These are phyloP conservation scores for grape (Vitis vinifera) DNA, from an alignment of 164 flowering plant genomes.

Conservation along the genomic window ASM3070453v1 NC_081812.1:15128501-15129000, in stretches of 20 bases:
- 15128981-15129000: background rate
- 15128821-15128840: no score
- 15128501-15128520: no score
- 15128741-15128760: background rate
- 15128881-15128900: no score
- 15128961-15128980: no score
- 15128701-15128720: conserved; percentile 1
- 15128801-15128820: background rate
- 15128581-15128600: no score
- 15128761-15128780: background rate
- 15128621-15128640: background rate
- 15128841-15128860: no score
- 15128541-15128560: no score
- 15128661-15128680: conserved; percentile 11
- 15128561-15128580: no score
- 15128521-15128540: no score
- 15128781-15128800: conserved; percentile 29
- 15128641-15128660: conserved; percentile 10
- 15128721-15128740: background rate
- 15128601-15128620: no score
- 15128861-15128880: no score
- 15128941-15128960: background rate
- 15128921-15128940: background rate
- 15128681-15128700: background rate
- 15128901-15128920: background rate